Base-by-base conservation (phyloP, 2,329 filamentous ascomycete genomes). In the Graphilbum ipis-grandicollis region DNA sequence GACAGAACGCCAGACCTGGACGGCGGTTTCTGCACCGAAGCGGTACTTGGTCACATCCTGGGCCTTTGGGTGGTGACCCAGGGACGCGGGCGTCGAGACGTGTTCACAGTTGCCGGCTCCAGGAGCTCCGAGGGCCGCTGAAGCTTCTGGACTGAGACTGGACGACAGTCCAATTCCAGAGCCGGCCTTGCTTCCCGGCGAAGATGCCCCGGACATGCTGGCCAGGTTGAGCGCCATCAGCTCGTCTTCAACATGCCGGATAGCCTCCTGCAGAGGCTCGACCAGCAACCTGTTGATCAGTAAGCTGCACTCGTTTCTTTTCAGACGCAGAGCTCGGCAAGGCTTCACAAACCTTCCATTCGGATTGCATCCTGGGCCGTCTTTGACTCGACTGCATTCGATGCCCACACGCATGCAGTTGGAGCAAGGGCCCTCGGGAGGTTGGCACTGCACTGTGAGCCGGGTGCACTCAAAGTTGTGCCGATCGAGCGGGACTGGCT, bases 351-450 rank as follows among this genome's bases (percentile, higher is more conserved):
- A 35, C 34, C 34, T 18, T 19, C 34, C 34, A 30, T 35, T 19
- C 9, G 34, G 34, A 35, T 35, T 35, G 26, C 34, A 35, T 15
- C 34, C 34, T 7, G 34, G 17, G 9, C 33, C 33, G 3, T 35
- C 34, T 14, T 14, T 19, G 5, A 35, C 5, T 10, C 34, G 6
- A 13, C 34, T 35, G 18, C 34, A 35, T 17, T 35, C 34, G 4
- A 30, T 15, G 18, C 34, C 23, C 3, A 17, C 23, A 22, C 25
- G 34, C 9, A 12, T 21, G 19, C 34, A 35, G 34, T 30, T 28
- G 4, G 19, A 9, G 14, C 34, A 35, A 4, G 34, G 23, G 2
- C 34, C 34, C 4, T 35, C 17, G 13, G 26, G 3, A 3, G 34
- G 34, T 4, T 35, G 34, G 17, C 34, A 35, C 34, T 35, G 12